These are phyloP conservation scores for Brachypodium distachyon DNA, from an alignment of 202 grass and related monocot genomes.

Conservation along the genomic window DNA sequence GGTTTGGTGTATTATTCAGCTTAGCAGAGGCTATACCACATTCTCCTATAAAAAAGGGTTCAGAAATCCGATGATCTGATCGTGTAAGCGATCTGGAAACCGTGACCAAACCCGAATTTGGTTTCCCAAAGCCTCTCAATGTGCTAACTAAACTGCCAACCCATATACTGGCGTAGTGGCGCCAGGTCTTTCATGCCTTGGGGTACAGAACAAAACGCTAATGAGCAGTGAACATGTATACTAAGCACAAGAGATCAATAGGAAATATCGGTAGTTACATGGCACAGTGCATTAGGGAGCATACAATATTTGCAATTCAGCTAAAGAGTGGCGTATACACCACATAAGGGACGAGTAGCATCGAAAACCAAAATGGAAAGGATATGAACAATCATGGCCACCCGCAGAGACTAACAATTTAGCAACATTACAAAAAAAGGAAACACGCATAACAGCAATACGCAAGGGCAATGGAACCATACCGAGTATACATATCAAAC, in stretches of 20 bases:
- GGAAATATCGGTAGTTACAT: background rate
- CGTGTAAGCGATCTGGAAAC: background rate
- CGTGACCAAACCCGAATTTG: background rate
- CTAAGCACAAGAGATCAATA: background rate
- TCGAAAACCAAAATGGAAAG: slow-evolving; percentile 23
- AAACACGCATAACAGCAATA: slow-evolving; percentile 36
- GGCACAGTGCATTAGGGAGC: background rate
- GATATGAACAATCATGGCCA: slow-evolving; percentile 43
- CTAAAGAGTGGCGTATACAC: background rate
- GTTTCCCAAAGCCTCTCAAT: background rate
- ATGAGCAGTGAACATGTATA: background rate
- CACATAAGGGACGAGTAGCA: background rate
- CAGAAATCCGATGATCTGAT: too few relatives aligned
- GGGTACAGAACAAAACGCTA: background rate
- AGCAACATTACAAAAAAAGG: slow-evolving; percentile 24
- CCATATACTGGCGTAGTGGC: background rate
- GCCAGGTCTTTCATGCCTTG: background rate
- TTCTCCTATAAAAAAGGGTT: background rate
- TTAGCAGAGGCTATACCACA: too few relatives aligned
- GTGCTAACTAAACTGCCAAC: background rate
- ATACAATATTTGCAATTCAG: background rate
- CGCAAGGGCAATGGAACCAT: slow-evolving; percentile 25
- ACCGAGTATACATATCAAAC: slow-evolving; percentile 18
- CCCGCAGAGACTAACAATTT: slow-evolving; percentile 28
- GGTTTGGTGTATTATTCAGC: too few relatives aligned